Base-by-base conservation (phyloP, 306 rosid genomes). In the Acmispon strigosus region DNA sequence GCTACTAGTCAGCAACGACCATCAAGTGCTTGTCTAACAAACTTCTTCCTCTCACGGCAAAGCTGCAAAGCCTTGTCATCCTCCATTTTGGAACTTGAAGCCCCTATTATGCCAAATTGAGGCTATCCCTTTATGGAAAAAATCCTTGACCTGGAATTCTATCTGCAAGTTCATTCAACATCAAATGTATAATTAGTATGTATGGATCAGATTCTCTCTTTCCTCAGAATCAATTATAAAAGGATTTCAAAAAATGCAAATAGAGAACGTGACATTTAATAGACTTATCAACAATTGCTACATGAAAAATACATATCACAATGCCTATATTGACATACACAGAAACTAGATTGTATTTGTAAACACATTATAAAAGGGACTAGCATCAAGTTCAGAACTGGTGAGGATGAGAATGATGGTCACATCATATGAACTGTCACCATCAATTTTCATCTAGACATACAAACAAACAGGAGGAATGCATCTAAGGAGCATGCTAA, bases 1-100 rank as follows among this genome's bases (percentile, higher is more conserved):
- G 96, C 86, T 41, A 97, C 99, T 17, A 94, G 72, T 7, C 96
- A 86, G 78, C 97, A 95, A 34, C 97, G 86, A 8, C 99, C 96
- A 59, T 95, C 92, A 61, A 95, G 96, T 11, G 97, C 96, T 86
- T 84, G 96, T 78, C 84, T 89, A 62, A 94, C 96, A 79, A 86
- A 87, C 63, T 86, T 94, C 84, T 81, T 94, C 83, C 99, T 83
- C 49, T 83, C 97, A n/a, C 92, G 96, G 74, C 99, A 94, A 32
- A 94, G 80, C 48, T 85, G 86, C 41, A 91, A 76, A 51, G 88
- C 96, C 81, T 87, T 91, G 53, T 95, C 97, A 55, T 95, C 97
- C 83, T 95, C 99, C 68, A 84, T 68, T 84, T 74, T 95, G 52
- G 99, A 91, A 76, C 57, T 86, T 59, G 96, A 76, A 57, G 76